phyloP scores from a whole-genome alignment of 768 basidiomycete genomes.

The Symmetrospora coprosmae region DNA sequence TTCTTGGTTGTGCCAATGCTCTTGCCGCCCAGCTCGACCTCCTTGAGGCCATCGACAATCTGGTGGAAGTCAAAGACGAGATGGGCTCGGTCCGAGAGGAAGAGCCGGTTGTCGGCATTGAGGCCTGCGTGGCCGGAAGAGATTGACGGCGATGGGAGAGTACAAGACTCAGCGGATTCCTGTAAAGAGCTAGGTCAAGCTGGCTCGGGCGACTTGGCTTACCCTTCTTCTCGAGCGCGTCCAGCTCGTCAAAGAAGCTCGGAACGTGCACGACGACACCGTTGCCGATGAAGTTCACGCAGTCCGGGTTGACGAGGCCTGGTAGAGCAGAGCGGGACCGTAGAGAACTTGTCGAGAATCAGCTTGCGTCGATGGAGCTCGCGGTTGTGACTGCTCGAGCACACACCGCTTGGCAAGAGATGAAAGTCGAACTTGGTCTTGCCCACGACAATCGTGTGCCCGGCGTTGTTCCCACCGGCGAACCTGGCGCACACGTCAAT shows the following conservation, averaged over 20 bases:
- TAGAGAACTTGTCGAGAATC: no score
- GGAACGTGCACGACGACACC: slow-evolving; percentile 96
- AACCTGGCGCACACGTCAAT: slow-evolving; percentile 87
- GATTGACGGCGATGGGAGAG: background rate
- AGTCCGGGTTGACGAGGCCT: slow-evolving; percentile 76
- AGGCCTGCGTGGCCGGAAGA: slow-evolving; percentile 47
- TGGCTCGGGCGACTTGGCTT: slow-evolving; percentile 19
- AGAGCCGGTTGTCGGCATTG: slow-evolving; percentile 64
- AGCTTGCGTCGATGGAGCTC: background rate
- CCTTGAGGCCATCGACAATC: slow-evolving; percentile 96
- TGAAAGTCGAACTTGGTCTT: slow-evolving; percentile 86
- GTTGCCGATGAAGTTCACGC: slow-evolving; percentile 73
- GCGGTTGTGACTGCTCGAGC: background rate
- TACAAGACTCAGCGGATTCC: slow-evolving; percentile 13
- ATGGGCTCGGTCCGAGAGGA: slow-evolving; percentile 89
- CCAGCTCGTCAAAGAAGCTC: slow-evolving; percentile 84
- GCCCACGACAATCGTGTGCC: slow-evolving; percentile 86
- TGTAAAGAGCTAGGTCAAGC: background rate
- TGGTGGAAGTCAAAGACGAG: slow-evolving; percentile 99
- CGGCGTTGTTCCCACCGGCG: slow-evolving; percentile 97
- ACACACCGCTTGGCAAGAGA: slow-evolving; percentile 74
- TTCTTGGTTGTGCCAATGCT: slow-evolving; percentile 90
- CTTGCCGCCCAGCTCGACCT: slow-evolving; percentile 77
- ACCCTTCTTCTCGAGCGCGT: slow-evolving; percentile 73
- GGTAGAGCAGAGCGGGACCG: no score